Evolutionary conservation across 2,329 filamentous ascomycete species (phyloP).

Genomic region (Curvularia eragrostidis): DNA sequence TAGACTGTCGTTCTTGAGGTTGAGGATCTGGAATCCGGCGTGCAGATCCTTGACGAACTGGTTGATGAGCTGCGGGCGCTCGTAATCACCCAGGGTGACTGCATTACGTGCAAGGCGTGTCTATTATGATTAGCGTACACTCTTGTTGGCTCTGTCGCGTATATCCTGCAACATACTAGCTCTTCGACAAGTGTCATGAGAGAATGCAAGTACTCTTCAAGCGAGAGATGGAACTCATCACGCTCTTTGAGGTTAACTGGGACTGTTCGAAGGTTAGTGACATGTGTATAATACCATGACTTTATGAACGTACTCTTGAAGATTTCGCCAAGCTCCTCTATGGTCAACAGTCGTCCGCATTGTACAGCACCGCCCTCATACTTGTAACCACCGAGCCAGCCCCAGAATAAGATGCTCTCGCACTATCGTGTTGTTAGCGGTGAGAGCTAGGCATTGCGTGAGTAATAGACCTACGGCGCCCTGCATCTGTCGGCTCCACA

Average conservation of each 20-base stretch:
- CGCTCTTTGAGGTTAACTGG: slow-evolving; percentile 89
- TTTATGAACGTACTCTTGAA: slow-evolving; percentile 68
- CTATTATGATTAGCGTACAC: slow-evolving; percentile 43
- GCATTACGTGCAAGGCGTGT: slow-evolving; percentile 90
- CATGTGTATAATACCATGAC: slow-evolving; percentile 6
- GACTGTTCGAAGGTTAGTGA: slow-evolving; percentile 60
- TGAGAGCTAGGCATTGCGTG: background rate
- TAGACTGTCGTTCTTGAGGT: slow-evolving; percentile 93
- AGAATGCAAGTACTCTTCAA: slow-evolving; percentile 94
- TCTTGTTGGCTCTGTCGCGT: too few relatives aligned
- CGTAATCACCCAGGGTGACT: slow-evolving; percentile 88
- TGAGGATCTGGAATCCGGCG: slow-evolving; percentile 94
- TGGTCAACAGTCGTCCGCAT: slow-evolving; percentile 74
- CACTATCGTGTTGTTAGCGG: slow-evolving; percentile 50
- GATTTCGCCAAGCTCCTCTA: slow-evolving; percentile 83
- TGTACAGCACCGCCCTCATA: slow-evolving; percentile 59
- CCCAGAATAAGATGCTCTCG: slow-evolving; percentile 66
- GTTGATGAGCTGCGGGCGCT: slow-evolving; percentile 84
- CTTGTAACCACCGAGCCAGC: slow-evolving; percentile 80
- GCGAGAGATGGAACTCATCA: slow-evolving; percentile 92
- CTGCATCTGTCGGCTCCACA: slow-evolving; percentile 86
- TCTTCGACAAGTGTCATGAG: slow-evolving; percentile 89
- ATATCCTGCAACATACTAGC: slow-evolving; percentile 59
- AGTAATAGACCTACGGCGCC: slow-evolving; percentile 65
- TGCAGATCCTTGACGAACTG: slow-evolving; percentile 94